Conservation (phyloP, 2,329 filamentous ascomycete species). For the Monilinia laxa region DNA sequence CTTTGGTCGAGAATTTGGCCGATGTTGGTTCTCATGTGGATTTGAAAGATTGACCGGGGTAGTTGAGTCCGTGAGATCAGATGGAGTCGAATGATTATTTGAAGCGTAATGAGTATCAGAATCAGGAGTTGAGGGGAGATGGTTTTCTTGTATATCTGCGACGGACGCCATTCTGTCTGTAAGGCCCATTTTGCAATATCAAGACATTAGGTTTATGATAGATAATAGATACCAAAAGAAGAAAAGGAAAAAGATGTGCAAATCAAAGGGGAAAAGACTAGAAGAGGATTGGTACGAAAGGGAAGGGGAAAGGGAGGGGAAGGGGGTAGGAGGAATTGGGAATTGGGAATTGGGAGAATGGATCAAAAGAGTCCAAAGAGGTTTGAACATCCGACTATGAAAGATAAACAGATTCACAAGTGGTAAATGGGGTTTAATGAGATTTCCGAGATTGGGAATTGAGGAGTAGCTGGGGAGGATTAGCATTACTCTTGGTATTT, state of each 20-base stretch:
- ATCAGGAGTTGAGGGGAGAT: slow-evolving; percentile 31
- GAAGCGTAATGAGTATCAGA: slow-evolving; percentile 40
- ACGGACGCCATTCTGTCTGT: slow-evolving; percentile 34
- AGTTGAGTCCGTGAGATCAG: slow-evolving; percentile 30
- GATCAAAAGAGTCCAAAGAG: slow-evolving; percentile 13
- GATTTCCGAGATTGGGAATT: slow-evolving; percentile 6
- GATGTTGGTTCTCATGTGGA: slow-evolving; percentile 25
- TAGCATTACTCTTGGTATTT: background rate
- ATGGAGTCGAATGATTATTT: slow-evolving; percentile 28
- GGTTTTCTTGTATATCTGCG: slow-evolving; percentile 24
- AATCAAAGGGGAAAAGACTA: slow-evolving; percentile 20
- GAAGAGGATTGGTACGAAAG: slow-evolving; percentile 22
- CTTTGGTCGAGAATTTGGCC: slow-evolving; percentile 25
- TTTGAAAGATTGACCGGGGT: slow-evolving; percentile 25
- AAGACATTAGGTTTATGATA: slow-evolving; percentile 15
- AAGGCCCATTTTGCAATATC: slow-evolving; percentile 23
- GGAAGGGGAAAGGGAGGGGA: slow-evolving; percentile 22
- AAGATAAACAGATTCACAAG: slow-evolving; percentile 4
- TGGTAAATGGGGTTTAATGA: background rate
- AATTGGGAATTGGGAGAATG: background rate
- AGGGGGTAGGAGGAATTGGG: background rate
- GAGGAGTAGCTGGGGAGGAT: slow-evolving; percentile 10
- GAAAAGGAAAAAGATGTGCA: slow-evolving; percentile 33
- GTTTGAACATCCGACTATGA: background rate
- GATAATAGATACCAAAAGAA: slow-evolving; percentile 9